Percentiles rank a stretch among this genome's conserved stretches.
Evolutionary conservation across 2,329 filamentous ascomycete species (phyloP).

Genomic region (Emmonsiellopsis sp.): DNA sequence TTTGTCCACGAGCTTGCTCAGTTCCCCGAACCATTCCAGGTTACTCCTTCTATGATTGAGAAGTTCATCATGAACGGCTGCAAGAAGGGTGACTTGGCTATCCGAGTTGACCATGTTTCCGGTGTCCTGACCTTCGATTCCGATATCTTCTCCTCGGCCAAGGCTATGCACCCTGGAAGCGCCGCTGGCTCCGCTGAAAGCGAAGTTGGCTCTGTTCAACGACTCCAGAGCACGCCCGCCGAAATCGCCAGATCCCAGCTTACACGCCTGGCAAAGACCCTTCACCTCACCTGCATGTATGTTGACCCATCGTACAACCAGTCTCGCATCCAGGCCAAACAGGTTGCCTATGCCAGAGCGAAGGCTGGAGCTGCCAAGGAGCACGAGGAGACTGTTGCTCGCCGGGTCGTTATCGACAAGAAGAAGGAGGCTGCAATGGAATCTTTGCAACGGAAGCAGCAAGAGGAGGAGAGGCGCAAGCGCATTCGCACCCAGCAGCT

Average conservation of each 20-base stretch:
- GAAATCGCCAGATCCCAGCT: slow-evolving; percentile 96
- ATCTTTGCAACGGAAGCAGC: slow-evolving; percentile 77
- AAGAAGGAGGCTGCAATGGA: slow-evolving; percentile 94
- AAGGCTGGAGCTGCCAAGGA: slow-evolving; percentile 86
- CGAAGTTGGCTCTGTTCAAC: slow-evolving; percentile 78
- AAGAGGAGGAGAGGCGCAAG: slow-evolving; percentile 85
- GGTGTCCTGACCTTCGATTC: slow-evolving; percentile 95
- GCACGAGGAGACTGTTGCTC: slow-evolving; percentile 72
- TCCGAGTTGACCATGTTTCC: slow-evolving; percentile 91
- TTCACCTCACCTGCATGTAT: slow-evolving; percentile 92
- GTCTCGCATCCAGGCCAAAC: slow-evolving; percentile 66
- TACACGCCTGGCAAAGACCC: slow-evolving; percentile 78
- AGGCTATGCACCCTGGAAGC: slow-evolving; percentile 79
- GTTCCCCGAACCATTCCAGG: slow-evolving; percentile 95
- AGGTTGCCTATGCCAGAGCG: slow-evolving; percentile 70
- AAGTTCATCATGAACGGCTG: slow-evolving; percentile 99
- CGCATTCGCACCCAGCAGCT: slow-evolving; percentile 77
- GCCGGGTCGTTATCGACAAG: slow-evolving; percentile 88
- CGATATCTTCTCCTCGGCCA: slow-evolving; percentile 95
- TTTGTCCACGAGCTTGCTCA: slow-evolving; percentile 91
- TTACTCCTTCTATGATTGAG: slow-evolving; percentile 82
- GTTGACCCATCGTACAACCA: slow-evolving; percentile 86
- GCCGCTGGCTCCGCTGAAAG: slow-evolving; percentile 77
- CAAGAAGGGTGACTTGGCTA: slow-evolving; percentile 97
- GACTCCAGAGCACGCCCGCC: slow-evolving; percentile 92